phyloP scores from a whole-genome alignment of 176 grass and related monocot genomes.

The barley (Hordeum vulgare) region MorexV3_pseudomolecules_assembly NC_058523.1:50225627-50226126 shows the following conservation, averaged over 20 bases:
- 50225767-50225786: slow-evolving; percentile 98
- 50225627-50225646: slow-evolving; percentile 20
- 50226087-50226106: slow-evolving; percentile 40
- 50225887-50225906: slow-evolving; percentile 96
- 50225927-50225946: slow-evolving; percentile 94
- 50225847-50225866: slow-evolving; percentile 6
- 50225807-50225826: background rate
- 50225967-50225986: slow-evolving; percentile 85
- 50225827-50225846: slow-evolving; percentile 7
- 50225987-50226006: slow-evolving; percentile 75
- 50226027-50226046: slow-evolving; percentile 95
- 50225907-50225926: slow-evolving; percentile 85
- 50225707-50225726: slow-evolving; percentile 97
- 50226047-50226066: slow-evolving; percentile 99
- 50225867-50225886: slow-evolving; percentile 90
- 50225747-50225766: slow-evolving; percentile 86
- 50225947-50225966: slow-evolving; percentile 92
- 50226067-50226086: slow-evolving; percentile 98
- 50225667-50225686: slow-evolving; percentile 90
- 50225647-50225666: slow-evolving; percentile 48
- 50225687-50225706: slow-evolving; percentile 92
- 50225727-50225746: slow-evolving; percentile 78
- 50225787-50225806: slow-evolving; percentile 93
- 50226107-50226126: background rate
- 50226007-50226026: slow-evolving; percentile 82